phyloP scores from a whole-genome alignment of 148 eudicot genomes.

The Arbutus unedo region DNA sequence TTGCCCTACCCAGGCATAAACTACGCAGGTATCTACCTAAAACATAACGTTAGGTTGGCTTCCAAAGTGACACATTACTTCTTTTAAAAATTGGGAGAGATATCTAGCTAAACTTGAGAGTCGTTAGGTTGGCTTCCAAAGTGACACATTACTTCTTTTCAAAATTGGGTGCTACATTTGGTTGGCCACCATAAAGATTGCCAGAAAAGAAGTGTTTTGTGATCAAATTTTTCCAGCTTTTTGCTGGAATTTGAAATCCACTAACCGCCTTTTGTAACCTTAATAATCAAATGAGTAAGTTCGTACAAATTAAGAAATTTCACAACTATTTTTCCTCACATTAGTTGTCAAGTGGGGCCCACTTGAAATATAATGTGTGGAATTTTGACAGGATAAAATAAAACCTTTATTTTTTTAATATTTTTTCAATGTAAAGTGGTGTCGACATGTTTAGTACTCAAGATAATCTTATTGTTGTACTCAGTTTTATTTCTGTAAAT shows the following conservation, averaged over 20 bases:
- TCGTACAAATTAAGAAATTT: not conserved
- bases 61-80: not conserved
- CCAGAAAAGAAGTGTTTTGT: not conserved
- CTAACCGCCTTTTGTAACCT: not conserved
- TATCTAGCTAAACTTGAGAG: too few relatives aligned
- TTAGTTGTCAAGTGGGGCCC: not conserved
- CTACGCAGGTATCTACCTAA: not conserved
- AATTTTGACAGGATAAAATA: too few relatives aligned
- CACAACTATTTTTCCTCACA: not conserved
- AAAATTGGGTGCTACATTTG: not conserved
- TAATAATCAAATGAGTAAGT: not conserved
- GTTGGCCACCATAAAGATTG: conserved; percentile 15
- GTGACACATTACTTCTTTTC: not conserved
- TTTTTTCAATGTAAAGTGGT: too few relatives aligned
- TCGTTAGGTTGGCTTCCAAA: not conserved
- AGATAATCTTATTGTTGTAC: too few relatives aligned
- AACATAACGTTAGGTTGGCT: not conserved
- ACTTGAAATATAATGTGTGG: not conserved
- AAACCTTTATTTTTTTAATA: too few relatives aligned
- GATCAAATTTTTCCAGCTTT: not conserved
- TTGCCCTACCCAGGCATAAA: not conserved
- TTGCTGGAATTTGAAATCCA: not conserved
- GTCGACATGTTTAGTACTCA: too few relatives aligned
- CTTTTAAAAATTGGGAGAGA: not conserved
- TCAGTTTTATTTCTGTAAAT: too few relatives aligned